phyloP scores from a whole-genome alignment of 129 eudicot species.

The Arctium minus region DNA sequence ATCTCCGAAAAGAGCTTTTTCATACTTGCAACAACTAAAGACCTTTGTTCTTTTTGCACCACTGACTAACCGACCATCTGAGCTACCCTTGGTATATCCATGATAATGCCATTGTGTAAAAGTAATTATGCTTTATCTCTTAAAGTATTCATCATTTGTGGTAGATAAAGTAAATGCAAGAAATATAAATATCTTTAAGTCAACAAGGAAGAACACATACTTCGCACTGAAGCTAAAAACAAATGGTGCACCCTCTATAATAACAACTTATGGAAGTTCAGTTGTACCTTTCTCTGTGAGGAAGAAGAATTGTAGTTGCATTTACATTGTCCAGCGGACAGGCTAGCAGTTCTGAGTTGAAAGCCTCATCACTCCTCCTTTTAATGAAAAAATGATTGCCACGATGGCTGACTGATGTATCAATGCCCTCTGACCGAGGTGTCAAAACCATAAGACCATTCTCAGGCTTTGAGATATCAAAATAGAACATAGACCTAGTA shows the following conservation, averaged over 20 bases:
- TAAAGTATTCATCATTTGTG: conserved; percentile 11
- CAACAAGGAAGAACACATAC: conserved; percentile 8
- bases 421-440: conserved; percentile 79
- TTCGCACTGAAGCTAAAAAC: background rate
- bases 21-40: background rate
- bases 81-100: background rate
- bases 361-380: conserved; percentile 77
- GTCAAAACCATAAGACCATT: conserved; percentile 66
- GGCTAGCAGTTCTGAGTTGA: conserved; percentile 85
- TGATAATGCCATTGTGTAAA: background rate
- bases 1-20: background rate
- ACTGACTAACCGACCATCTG: background rate
- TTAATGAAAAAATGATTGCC: conserved; percentile 83
- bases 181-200: conserved; percentile 5
- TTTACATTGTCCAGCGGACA: conserved; percentile 75
- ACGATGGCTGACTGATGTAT: conserved; percentile 86
- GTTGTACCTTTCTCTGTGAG: conserved; percentile 75
- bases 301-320: conserved; percentile 61
- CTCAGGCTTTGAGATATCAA: conserved; percentile 65
- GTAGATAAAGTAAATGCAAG: background rate
- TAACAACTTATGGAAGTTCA: conserved; percentile 1
- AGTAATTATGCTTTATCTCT: background rate
- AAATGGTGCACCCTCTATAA: background rate
- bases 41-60: background rate
- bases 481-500: conserved; percentile 77